These are phyloP conservation scores for Pistacia integerrima DNA, from an alignment of 345 rosid species.

Conservation along the genomic window DNA sequence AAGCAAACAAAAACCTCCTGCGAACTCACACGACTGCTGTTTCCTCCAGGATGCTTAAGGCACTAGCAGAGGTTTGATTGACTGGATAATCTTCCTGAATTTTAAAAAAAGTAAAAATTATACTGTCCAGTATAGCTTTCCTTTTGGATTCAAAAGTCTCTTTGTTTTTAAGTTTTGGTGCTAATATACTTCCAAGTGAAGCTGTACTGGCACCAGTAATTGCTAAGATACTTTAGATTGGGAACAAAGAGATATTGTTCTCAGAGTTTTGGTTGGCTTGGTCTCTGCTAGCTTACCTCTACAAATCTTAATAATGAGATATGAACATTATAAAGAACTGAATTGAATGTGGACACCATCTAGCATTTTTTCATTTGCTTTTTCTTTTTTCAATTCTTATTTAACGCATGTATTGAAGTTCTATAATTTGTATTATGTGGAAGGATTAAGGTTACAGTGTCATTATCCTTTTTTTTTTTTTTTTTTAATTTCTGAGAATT, in stretches of 20 bases:
- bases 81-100: slow-evolving; percentile 18
- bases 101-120: background rate
- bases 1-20: slow-evolving; percentile 90
- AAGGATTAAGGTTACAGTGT: background rate
- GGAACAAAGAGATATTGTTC: slow-evolving; percentile 1
- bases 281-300: background rate
- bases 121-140: background rate
- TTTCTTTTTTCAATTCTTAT: background rate
- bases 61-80: slow-evolving; percentile 70
- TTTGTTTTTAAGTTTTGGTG: background rate
- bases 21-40: slow-evolving; percentile 97
- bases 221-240: slow-evolving; percentile 2
- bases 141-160: background rate
- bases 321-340: background rate
- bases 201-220: background rate
- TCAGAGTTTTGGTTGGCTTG: background rate
- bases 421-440: background rate
- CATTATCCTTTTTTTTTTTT: too few species aligned
- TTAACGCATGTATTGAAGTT: background rate
- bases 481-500: too few species aligned
- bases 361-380: background rate
- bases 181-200: background rate
- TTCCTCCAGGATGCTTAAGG: slow-evolving; percentile 90
- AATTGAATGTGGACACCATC: background rate
- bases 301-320: slow-evolving; percentile 5